Conservation (phyloP, 345 rosid genomes). For the Aegle marmelos region DNA sequence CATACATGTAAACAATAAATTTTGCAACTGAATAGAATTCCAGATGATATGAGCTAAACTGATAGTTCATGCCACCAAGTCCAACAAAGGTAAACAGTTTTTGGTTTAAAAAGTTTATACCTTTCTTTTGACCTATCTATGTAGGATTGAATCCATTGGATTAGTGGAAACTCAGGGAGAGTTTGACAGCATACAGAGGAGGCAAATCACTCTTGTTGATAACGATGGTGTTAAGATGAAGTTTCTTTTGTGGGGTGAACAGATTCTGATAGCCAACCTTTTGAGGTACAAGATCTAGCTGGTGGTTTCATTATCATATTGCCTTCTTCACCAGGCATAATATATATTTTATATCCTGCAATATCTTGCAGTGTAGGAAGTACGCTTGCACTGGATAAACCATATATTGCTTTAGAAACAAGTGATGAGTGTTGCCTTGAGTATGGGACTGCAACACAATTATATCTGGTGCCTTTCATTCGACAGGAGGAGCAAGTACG, state of each 20-base stretch:
- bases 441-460: constrained; percentile 93
- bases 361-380: constrained; percentile 69
- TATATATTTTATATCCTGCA: constrained; percentile 11
- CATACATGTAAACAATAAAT: background rate
- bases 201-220: constrained; percentile 69
- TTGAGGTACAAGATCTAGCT: constrained; percentile 61
- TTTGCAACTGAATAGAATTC: background rate
- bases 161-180: constrained; percentile 59
- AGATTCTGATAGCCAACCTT: constrained; percentile 71
- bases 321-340: constrained; percentile 4
- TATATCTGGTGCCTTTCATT: constrained; percentile 72
- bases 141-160: constrained; percentile 84
- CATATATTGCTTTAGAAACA: constrained; percentile 63
- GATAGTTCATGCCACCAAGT: background rate
- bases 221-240: constrained; percentile 59
- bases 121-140: background rate
- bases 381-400: constrained; percentile 83
- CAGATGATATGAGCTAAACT: background rate
- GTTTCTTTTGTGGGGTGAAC: constrained; percentile 91
- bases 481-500: constrained; percentile 80
- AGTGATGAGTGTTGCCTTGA: constrained; percentile 70
- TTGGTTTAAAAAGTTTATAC: background rate
- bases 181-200: constrained; percentile 49
- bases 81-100: background rate
- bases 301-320: constrained; percentile 11